Percentiles rank a stretch among this genome's conserved stretches.
These are phyloP conservation scores for Endothia cerciana DNA, from an alignment of 2,329 filamentous ascomycete species.

Conservation along the genomic window DNA sequence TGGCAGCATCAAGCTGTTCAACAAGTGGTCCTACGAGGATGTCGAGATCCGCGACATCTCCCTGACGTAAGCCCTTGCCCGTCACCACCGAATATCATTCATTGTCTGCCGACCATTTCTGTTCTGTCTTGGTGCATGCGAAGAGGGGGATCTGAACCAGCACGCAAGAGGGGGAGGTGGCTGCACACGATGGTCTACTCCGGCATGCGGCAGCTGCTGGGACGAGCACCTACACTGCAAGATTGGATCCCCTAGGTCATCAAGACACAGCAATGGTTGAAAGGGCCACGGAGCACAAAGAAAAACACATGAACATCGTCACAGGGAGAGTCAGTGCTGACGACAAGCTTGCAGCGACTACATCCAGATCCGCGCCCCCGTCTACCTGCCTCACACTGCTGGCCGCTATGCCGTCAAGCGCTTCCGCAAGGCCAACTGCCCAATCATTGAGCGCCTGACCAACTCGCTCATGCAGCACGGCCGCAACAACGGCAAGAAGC, in stretches of 20 bases:
- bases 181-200: neutral
- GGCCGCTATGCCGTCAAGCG: slow-evolving; percentile 99
- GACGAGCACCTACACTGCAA: neutral
- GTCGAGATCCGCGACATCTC: slow-evolving; percentile 99
- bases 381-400: slow-evolving; percentile 99
- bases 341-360: slow-evolving; percentile 74
- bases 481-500: slow-evolving; percentile 99
- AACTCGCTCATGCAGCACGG: slow-evolving; percentile 99
- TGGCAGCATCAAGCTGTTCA: slow-evolving; percentile 94
- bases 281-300: neutral
- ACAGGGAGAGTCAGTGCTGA: slow-evolving; percentile 39
- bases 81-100: neutral
- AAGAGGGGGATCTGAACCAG: neutral
- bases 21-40: slow-evolving; percentile 97
- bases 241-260: slow-evolving; percentile 8
- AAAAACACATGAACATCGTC: neutral
- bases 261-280: slow-evolving; percentile 7
- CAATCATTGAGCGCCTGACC: slow-evolving; percentile 99
- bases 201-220: neutral
- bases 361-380: slow-evolving; percentile 98
- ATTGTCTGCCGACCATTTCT: neutral
- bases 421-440: slow-evolving; percentile 99
- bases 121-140: slow-evolving; percentile 26
- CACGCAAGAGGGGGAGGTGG: slow-evolving; percentile 7
- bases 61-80: slow-evolving; percentile 78